A percentile compares a stretch with the other conserved stretches of the same genome.
These are phyloP conservation scores for Trichoderma sp. DNA, from an alignment of 2,329 filamentous ascomycete genomes.

Conservation along the genomic window DNA sequence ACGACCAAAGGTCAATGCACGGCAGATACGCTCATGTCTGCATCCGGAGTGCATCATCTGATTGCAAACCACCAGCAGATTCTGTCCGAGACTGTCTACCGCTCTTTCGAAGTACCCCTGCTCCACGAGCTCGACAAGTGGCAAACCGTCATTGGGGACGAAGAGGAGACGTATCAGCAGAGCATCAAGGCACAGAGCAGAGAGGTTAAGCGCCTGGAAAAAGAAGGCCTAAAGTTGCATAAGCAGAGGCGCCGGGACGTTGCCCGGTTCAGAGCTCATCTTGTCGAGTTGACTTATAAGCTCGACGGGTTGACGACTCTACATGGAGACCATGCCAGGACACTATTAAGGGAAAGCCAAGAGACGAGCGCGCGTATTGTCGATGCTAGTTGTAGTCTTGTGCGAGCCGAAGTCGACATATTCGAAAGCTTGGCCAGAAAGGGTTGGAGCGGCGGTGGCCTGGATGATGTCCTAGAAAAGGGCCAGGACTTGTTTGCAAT, in stretches of 20 bases:
- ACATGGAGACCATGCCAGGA: slow-evolving; percentile 59
- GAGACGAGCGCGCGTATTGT: slow-evolving; percentile 61
- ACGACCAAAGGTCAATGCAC: slow-evolving; percentile 53
- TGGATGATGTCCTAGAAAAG: slow-evolving; percentile 64
- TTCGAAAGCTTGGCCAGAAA: slow-evolving; percentile 65
- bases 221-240: slow-evolving; percentile 62
- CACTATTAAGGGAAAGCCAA: slow-evolving; percentile 60
- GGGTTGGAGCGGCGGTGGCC: slow-evolving; percentile 64
- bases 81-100: slow-evolving; percentile 65
- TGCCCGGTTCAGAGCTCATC: slow-evolving; percentile 58
- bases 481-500: slow-evolving; percentile 59
- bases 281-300: slow-evolving; percentile 60
- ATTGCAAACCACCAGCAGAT: slow-evolving; percentile 70
- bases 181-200: slow-evolving; percentile 52
- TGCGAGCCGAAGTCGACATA: slow-evolving; percentile 67
- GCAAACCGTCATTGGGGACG: slow-evolving; percentile 61
- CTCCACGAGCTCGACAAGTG: slow-evolving; percentile 68
- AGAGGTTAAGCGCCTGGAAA: slow-evolving; percentile 63
- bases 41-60: slow-evolving; percentile 64
- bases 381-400: slow-evolving; percentile 62
- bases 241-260: slow-evolving; percentile 59
- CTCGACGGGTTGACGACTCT: slow-evolving; percentile 61
- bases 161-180: slow-evolving; percentile 58
- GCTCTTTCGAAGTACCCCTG: slow-evolving; percentile 64
- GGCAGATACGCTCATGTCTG: slow-evolving; percentile 59